Percentiles rank a stretch among this genome's conserved stretches.
Conservation (phyloP, 768 basidiomycete species). For the Mycena crocata region DNA sequence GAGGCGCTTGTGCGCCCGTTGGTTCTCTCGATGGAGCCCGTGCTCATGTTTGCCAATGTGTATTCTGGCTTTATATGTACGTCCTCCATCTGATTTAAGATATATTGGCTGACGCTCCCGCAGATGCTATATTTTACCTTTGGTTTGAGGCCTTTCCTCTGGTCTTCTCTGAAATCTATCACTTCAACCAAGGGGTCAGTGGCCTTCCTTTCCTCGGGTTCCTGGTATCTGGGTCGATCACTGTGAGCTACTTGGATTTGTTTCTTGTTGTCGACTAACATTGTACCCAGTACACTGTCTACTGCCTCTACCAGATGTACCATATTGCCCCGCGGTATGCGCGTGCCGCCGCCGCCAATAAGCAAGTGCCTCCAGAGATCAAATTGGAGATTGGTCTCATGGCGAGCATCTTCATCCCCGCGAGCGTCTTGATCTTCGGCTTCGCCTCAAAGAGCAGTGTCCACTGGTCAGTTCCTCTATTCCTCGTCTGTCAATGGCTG, state of each 20-base stretch:
- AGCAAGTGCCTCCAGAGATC: slow-evolving; percentile 38
- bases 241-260: not conserved
- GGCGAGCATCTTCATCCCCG: slow-evolving; percentile 45
- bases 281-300: slow-evolving; percentile 27
- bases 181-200: slow-evolving; percentile 44
- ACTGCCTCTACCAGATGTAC: slow-evolving; percentile 36
- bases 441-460: slow-evolving; percentile 42
- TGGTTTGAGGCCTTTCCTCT: slow-evolving; percentile 49
- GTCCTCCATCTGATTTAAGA: not conserved
- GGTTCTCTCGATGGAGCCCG: slow-evolving; percentile 44
- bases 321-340: slow-evolving; percentile 33
- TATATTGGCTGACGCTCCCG: not conserved
- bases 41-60: slow-evolving; percentile 42
- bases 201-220: slow-evolving; percentile 47
- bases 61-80: slow-evolving; percentile 44
- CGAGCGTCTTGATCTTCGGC: slow-evolving; percentile 49
- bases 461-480: slow-evolving; percentile 33
- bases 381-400: slow-evolving; percentile 47
- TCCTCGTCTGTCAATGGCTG: not conserved
- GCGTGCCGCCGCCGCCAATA: slow-evolving; percentile 17
- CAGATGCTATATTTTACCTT: slow-evolving; percentile 44
- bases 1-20: slow-evolving; percentile 44
- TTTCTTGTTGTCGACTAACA: not conserved
- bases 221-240: slow-evolving; percentile 30
- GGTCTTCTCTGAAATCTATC: slow-evolving; percentile 47